phyloP scores from a whole-genome alignment of 108 stramenopile species.

The Phaeodactylum tricornutum region DNA sequence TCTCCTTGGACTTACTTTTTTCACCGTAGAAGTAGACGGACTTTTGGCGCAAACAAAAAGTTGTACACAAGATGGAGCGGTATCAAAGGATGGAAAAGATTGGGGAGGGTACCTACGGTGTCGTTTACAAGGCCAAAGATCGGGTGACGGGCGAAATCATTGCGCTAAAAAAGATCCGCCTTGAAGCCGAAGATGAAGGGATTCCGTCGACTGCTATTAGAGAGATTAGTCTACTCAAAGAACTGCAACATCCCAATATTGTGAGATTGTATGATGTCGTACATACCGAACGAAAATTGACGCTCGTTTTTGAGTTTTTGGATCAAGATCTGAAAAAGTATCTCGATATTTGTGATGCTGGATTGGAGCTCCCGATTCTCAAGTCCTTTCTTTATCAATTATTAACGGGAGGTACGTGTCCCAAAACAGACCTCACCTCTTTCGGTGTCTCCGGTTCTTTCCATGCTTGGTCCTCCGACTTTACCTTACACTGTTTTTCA shows the following conservation, averaged over 20 bases:
- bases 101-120: constrained; percentile 96
- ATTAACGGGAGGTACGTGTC: constrained; percentile 53
- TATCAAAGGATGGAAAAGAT: constrained; percentile 91
- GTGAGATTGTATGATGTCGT: constrained; percentile 97
- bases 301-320: constrained; percentile 98
- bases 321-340: constrained; percentile 98
- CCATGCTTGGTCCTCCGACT: too few species aligned
- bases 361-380: constrained; percentile 83
- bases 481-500: neutral
- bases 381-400: constrained; percentile 97
- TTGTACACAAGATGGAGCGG: constrained; percentile 79
- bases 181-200: constrained; percentile 91
- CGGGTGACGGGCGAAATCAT: constrained; percentile 87
- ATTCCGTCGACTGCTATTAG: constrained; percentile 91
- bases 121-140: constrained; percentile 99
- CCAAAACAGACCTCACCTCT: neutral
- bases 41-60: too few species aligned
- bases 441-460: neutral
- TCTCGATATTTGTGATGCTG: constrained; percentile 90
- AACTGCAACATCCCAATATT: constrained; percentile 91
- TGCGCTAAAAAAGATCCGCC: constrained; percentile 90
- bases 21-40: too few species aligned
- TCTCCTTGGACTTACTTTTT: too few species aligned
- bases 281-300: constrained; percentile 93
- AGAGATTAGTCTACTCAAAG: constrained; percentile 77